Evolutionary conservation across 1,284 basidiomycete species (phyloP).

Genomic region (Ustilago curta): DNA sequence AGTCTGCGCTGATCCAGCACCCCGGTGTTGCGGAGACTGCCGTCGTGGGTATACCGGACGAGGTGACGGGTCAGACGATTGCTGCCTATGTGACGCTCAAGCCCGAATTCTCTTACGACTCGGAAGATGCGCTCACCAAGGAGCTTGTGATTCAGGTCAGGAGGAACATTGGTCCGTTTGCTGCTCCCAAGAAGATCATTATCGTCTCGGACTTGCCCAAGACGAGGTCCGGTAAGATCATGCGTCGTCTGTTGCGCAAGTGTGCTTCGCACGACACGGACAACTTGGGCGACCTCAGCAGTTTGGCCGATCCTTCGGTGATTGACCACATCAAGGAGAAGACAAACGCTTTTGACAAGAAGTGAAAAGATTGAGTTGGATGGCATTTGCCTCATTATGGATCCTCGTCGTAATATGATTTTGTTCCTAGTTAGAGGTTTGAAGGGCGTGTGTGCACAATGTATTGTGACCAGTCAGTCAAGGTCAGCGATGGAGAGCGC

Average conservation of each 20-base stretch:
- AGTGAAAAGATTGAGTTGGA: slow-evolving; percentile 10
- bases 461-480: no score
- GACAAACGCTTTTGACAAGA: slow-evolving; percentile 50
- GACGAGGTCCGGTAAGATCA: slow-evolving; percentile 96
- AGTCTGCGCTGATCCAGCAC: slow-evolving; percentile 93
- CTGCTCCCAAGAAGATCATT: slow-evolving; percentile 87
- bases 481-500: no score
- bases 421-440: not conserved
- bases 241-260: slow-evolving; percentile 94
- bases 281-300: slow-evolving; percentile 87
- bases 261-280: slow-evolving; percentile 92
- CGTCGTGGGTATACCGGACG: slow-evolving; percentile 67
- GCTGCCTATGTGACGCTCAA: slow-evolving; percentile 73
- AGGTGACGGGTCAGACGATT: slow-evolving; percentile 68
- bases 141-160: slow-evolving; percentile 94
- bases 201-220: slow-evolving; percentile 90
- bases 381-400: not conserved
- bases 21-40: slow-evolving; percentile 95
- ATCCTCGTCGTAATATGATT: slow-evolving; percentile 6
- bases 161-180: slow-evolving; percentile 74
- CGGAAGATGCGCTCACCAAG: slow-evolving; percentile 81
- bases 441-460: no score
- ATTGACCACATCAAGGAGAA: slow-evolving; percentile 63
- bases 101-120: slow-evolving; percentile 79
- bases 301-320: slow-evolving; percentile 78